A percentile compares a stretch with the other conserved stretches of the same genome.
Evolutionary conservation across 2,329 filamentous ascomycete species (phyloP).

Genomic region (Coleophoma eucalyptorum): DNA sequence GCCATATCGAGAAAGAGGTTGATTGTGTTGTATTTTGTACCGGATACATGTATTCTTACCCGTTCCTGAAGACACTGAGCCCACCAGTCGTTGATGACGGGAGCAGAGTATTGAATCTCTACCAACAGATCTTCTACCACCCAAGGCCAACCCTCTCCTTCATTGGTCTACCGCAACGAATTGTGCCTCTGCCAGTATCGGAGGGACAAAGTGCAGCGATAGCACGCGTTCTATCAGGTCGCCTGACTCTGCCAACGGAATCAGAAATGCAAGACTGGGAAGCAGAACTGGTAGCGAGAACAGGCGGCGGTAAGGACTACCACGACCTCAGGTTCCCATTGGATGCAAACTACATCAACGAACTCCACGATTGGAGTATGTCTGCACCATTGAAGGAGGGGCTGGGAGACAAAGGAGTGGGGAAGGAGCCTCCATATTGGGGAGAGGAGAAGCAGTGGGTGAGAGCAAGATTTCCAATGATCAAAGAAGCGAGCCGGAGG

Average conservation of each 20-base stretch:
- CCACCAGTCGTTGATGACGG: constrained; percentile 62
- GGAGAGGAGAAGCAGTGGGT: constrained; percentile 68
- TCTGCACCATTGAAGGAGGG: constrained; percentile 25
- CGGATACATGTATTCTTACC: constrained; percentile 79
- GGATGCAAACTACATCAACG: constrained; percentile 66
- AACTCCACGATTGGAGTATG: constrained; percentile 57
- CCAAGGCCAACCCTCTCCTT: constrained; percentile 74
- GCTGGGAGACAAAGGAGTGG: constrained; percentile 52
- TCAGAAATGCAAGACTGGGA: constrained; percentile 69
- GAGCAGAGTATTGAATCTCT: constrained; percentile 64
- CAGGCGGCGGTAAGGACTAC: constrained; percentile 35
- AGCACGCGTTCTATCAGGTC: constrained; percentile 69
- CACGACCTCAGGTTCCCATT: constrained; percentile 46
- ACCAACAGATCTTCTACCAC: constrained; percentile 73
- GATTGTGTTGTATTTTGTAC: constrained; percentile 81
- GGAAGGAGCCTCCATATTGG: constrained; percentile 60
- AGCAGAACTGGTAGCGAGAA: constrained; percentile 25
- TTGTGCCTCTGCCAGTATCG: constrained; percentile 74
- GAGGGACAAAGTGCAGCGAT: constrained; percentile 76
- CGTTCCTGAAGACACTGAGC: constrained; percentile 52
- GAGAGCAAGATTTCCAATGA: constrained; percentile 37
- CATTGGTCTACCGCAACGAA: constrained; percentile 69
- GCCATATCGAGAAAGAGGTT: constrained; percentile 56
- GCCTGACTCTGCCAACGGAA: constrained; percentile 57
- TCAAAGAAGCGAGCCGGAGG: constrained; percentile 66